These are phyloP conservation scores for Aspergillus carbonarius DNA, from an alignment of 2,329 filamentous ascomycete genomes.

Conservation along the genomic window DNA sequence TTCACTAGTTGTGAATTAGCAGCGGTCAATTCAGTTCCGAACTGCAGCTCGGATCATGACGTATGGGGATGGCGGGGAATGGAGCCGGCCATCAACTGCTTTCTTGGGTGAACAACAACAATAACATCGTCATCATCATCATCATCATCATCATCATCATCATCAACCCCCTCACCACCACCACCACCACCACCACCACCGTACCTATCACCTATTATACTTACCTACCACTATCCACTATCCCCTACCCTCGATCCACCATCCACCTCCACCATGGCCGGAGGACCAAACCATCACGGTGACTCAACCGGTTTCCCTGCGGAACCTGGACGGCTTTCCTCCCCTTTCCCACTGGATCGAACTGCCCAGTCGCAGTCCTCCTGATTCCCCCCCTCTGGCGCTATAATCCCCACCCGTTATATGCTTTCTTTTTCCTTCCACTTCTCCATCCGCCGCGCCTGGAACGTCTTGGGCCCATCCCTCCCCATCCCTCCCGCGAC, in stretches of 20 bases:
- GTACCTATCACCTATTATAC: too few relatives aligned
- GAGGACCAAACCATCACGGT: neutral
- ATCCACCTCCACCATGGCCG: neutral
- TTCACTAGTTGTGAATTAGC: neutral
- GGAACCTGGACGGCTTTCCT: neutral
- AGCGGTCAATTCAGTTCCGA: neutral
- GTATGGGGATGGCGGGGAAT: neutral
- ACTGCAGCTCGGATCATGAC: neutral
- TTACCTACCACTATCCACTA: too few relatives aligned
- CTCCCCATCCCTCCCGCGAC: neutral
- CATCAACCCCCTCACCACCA: neutral
- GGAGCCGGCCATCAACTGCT: neutral
- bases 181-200: too few relatives aligned
- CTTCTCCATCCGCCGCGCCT: neutral
- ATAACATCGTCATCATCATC: neutral
- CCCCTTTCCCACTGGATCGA: neutral
- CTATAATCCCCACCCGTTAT: conserved; percentile 4
- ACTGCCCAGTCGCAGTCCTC: neutral
- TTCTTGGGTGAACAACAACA: neutral
- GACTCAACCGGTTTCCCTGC: neutral
- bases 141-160: neutral
- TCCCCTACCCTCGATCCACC: too few relatives aligned
- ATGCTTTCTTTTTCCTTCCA: neutral
- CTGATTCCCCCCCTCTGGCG: neutral
- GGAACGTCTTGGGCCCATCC: conserved; percentile 2